phyloP scores from a whole-genome alignment of 1,284 basidiomycete genomes.

The Cryptococcus deneoformans region DNA sequence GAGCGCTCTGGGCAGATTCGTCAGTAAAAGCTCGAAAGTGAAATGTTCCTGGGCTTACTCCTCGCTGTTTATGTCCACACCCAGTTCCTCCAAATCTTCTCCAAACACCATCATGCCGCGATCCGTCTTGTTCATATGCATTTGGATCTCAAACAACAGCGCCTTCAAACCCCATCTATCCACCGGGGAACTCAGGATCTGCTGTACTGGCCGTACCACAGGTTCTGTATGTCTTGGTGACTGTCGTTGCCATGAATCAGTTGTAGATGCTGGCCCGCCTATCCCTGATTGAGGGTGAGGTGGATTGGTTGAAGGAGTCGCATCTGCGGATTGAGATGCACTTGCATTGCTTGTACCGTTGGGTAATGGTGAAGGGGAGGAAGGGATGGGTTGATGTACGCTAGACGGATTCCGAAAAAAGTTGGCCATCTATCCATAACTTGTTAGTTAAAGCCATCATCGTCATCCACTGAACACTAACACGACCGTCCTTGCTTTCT shows the following conservation, averaged over 20 bases:
- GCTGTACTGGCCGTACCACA: constrained; percentile 88
- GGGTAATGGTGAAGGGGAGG: constrained; percentile 21
- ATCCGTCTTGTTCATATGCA: constrained; percentile 74
- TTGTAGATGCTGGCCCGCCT: constrained; percentile 24
- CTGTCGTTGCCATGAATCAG: constrained; percentile 35
- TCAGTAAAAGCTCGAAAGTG: not conserved
- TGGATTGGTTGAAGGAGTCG: constrained; percentile 34
- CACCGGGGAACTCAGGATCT: constrained; percentile 84
- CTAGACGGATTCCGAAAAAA: constrained; percentile 23
- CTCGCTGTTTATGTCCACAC: constrained; percentile 79
- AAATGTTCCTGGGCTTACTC: constrained; percentile 59
- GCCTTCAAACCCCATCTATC: constrained; percentile 94
- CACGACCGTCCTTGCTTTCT: constrained; percentile 30
- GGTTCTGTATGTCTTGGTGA: constrained; percentile 47
- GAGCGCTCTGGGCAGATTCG: constrained; percentile 62
- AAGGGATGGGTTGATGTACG: constrained; percentile 16
- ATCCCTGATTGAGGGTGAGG: constrained; percentile 18
- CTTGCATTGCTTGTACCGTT: constrained; percentile 24
- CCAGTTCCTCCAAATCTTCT: constrained; percentile 88
- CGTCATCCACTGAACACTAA: constrained; percentile 5
- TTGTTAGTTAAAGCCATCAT: constrained; percentile 1
- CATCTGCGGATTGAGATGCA: constrained; percentile 30
- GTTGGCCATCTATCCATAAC: constrained; percentile 23
- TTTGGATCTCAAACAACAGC: constrained; percentile 83
- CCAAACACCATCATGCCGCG: constrained; percentile 82